These are phyloP conservation scores for Citrus mangshanensis DNA, from an alignment of 345 rosid genomes.

Conservation along the genomic window DNA sequence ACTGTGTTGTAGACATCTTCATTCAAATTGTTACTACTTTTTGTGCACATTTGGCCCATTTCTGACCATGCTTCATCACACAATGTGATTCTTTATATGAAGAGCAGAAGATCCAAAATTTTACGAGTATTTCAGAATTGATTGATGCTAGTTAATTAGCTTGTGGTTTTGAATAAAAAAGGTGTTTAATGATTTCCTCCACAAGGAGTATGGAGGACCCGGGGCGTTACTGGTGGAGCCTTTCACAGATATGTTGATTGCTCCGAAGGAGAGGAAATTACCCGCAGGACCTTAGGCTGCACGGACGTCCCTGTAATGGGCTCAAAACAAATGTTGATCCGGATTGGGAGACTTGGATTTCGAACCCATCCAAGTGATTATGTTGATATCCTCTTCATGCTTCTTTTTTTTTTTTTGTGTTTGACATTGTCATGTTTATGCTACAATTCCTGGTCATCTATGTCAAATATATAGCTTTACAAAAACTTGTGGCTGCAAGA, in stretches of 20 bases:
- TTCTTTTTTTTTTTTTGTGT: neutral
- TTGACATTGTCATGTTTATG: neutral
- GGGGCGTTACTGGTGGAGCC: slow-evolving; percentile 49
- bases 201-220: slow-evolving; percentile 43
- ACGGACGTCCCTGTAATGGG: slow-evolving; percentile 39
- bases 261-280: slow-evolving; percentile 33
- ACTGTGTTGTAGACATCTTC: slow-evolving; percentile 22
- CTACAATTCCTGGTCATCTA: neutral
- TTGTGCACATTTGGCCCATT: slow-evolving; percentile 31
- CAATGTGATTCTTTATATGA: slow-evolving; percentile 5
- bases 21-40: slow-evolving; percentile 31
- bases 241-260: slow-evolving; percentile 35
- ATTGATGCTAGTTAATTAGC: neutral
- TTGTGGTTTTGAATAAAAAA: slow-evolving; percentile 18
- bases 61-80: slow-evolving; percentile 10
- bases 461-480: neutral
- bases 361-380: slow-evolving; percentile 13
- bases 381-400: neutral
- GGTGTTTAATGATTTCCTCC: slow-evolving; percentile 43
- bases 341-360: slow-evolving; percentile 40
- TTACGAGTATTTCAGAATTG: neutral
- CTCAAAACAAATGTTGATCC: slow-evolving; percentile 36
- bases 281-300: slow-evolving; percentile 46
- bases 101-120: slow-evolving; percentile 4
- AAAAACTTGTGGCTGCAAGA: neutral